Percentiles rank a stretch among this genome's conserved stretches.
phyloP scores from a whole-genome alignment of 129 eudicot species.

The Tagetes patula region DNA sequence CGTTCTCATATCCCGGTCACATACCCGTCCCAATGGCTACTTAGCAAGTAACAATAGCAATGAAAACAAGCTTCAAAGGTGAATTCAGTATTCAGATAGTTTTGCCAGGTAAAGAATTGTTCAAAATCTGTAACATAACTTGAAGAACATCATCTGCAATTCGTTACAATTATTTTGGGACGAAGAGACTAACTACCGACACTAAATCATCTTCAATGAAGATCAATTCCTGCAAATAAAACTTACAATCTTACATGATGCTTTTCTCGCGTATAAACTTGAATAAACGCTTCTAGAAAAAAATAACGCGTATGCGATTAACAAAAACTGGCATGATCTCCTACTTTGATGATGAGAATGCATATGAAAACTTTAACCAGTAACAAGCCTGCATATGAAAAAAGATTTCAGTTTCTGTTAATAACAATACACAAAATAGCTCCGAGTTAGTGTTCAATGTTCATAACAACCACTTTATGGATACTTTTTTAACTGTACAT shows the following conservation, averaged over 20 bases:
- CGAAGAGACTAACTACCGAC: constrained; percentile 10
- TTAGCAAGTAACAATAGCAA: not conserved
- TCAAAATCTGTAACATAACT: constrained; percentile 24
- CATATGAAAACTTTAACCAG: constrained; percentile 3
- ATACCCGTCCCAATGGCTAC: too few relatives aligned
- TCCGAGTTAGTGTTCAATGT: constrained; percentile 1
- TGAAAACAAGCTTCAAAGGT: constrained; percentile 11
- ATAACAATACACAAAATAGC: not conserved
- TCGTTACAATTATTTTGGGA: constrained; percentile 32
- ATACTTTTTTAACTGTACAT: not conserved
- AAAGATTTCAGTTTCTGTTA: not conserved
- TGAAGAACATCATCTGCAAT: constrained; percentile 14
- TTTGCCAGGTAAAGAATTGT: constrained; percentile 12
- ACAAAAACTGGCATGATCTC: constrained; percentile 29
- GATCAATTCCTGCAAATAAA: constrained; percentile 1
- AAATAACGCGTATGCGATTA: constrained; percentile 12
- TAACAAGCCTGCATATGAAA: constrained; percentile 28
- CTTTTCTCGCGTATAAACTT: constrained; percentile 19
- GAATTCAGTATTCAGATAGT: not conserved
- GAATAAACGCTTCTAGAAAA: constrained; percentile 27
- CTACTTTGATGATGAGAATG: constrained; percentile 19
- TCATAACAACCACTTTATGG: constrained; percentile 4
- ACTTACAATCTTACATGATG: constrained; percentile 32
- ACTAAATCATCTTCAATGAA: constrained; percentile 22
- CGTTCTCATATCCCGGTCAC: too few relatives aligned